These are phyloP conservation scores for Trichoderma sp. DNA, from an alignment of 2,329 filamentous ascomycete genomes.

Conservation along the genomic window DNA sequence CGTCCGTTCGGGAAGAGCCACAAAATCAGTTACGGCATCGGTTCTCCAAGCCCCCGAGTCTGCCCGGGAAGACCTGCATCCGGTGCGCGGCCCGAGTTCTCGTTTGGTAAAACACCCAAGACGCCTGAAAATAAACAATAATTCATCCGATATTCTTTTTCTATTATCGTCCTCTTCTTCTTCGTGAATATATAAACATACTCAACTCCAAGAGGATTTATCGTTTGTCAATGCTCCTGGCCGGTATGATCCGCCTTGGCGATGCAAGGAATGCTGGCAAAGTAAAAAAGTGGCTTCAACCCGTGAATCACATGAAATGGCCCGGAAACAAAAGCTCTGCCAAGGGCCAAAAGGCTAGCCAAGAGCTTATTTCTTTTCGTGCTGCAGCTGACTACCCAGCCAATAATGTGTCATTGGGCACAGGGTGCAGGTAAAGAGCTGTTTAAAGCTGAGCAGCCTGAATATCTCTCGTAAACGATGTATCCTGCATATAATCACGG, in stretches of 20 bases:
- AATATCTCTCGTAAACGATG: background rate
- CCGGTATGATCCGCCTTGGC: slow-evolving; percentile 19
- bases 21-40: slow-evolving; percentile 18
- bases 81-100: background rate
- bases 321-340: background rate
- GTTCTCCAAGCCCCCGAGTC: slow-evolving; percentile 6
- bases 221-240: background rate
- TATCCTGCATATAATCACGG: background rate
- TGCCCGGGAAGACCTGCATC: slow-evolving; percentile 14
- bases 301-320: background rate
- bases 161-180: background rate
- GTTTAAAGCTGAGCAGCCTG: background rate
- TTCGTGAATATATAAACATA: background rate
- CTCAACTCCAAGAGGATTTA: background rate
- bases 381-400: background rate
- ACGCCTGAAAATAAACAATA: background rate
- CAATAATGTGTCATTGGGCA: background rate
- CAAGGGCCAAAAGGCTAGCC: background rate
- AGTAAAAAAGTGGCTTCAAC: background rate
- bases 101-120: background rate
- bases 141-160: background rate
- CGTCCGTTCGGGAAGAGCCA: background rate
- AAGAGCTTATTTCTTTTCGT: background rate
- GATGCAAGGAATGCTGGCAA: background rate
- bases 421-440: background rate